phyloP scores from a whole-genome alignment of 2,329 filamentous ascomycete genomes.

The Cladophialophora carrionii region DNA sequence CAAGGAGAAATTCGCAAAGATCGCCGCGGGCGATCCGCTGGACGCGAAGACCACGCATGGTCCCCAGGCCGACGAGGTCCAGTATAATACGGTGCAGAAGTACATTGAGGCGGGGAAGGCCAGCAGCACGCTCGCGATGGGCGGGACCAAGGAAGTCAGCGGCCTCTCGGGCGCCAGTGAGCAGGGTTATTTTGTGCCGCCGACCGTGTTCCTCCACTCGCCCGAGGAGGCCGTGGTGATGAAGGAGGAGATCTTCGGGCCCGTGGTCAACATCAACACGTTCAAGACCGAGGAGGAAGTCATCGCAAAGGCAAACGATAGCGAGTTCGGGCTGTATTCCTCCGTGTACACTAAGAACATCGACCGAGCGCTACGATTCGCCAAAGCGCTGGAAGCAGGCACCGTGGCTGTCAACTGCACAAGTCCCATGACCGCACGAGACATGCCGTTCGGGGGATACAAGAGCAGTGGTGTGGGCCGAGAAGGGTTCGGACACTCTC shows the following conservation, averaged over 20 bases:
- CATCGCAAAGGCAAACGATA: constrained; percentile 47
- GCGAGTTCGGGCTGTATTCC: constrained; percentile 49
- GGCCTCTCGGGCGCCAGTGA: constrained; percentile 32
- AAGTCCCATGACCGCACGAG: constrained; percentile 40
- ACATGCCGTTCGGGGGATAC: constrained; percentile 69
- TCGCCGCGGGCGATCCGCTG: constrained; percentile 48
- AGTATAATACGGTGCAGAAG: constrained; percentile 49
- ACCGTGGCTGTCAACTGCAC: constrained; percentile 51
- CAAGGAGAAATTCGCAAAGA: constrained; percentile 42
- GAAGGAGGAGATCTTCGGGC: constrained; percentile 51
- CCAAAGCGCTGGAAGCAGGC: constrained; percentile 36
- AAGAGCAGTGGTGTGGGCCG: constrained; percentile 79
- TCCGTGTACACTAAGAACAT: constrained; percentile 55
- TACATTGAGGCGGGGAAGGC: constrained; percentile 51
- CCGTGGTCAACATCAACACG: constrained; percentile 61
- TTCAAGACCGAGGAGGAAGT: constrained; percentile 49
- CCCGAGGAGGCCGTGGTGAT: constrained; percentile 44
- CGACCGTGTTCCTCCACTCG: constrained; percentile 45
- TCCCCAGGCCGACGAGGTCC: constrained; percentile 50
- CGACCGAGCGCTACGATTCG: constrained; percentile 35
- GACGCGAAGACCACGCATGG: constrained; percentile 48
- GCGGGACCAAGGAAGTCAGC: constrained; percentile 42
- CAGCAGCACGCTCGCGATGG: constrained; percentile 45
- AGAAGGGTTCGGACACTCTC: constrained; percentile 70
- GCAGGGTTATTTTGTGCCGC: constrained; percentile 48